Evolutionary conservation across 805 yeast species (phyloP).

Genomic region (Saturnispora silvae): DNA sequence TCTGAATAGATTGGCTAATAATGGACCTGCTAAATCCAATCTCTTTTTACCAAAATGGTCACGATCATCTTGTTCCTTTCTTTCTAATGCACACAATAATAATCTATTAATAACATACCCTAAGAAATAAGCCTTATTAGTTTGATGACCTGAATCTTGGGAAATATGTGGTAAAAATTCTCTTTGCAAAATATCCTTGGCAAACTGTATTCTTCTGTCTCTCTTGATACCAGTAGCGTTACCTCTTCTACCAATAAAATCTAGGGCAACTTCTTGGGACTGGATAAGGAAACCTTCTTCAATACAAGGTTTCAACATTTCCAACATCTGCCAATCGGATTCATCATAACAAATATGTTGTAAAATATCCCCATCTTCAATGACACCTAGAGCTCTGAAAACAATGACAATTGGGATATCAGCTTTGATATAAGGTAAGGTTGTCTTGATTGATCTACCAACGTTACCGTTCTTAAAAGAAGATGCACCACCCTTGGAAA

Average conservation of each 20-base stretch:
- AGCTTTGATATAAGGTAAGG: constrained; percentile 90
- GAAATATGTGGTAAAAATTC: constrained; percentile 96
- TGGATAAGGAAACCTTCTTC: constrained; percentile 98
- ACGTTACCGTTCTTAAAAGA: constrained; percentile 38
- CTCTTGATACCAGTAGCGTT: constrained; percentile 92
- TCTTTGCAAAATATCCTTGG: constrained; percentile 90
- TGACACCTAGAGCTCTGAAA: constrained; percentile 95
- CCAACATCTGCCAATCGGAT: constrained; percentile 98
- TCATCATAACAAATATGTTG: constrained; percentile 98
- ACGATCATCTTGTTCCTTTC: constrained; percentile 98
- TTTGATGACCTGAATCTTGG: constrained; percentile 93
- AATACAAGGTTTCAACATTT: constrained; percentile 96
- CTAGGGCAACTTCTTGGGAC: constrained; percentile 95
- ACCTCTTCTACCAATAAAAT: constrained; percentile 97
- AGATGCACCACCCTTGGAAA: constrained; percentile 43
- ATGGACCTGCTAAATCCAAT: constrained; percentile 96
- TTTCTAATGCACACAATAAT: constrained; percentile 88
- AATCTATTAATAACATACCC: constrained; percentile 97
- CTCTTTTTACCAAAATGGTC: constrained; percentile 99
- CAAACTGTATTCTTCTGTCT: constrained; percentile 97
- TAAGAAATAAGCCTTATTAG: constrained; percentile 91
- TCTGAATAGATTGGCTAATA: constrained; percentile 90
- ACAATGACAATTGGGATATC: constrained; percentile 96
- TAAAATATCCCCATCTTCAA: constrained; percentile 97
- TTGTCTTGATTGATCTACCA: constrained; percentile 85